A percentile compares a stretch with the other conserved stretches of the same genome.
These are phyloP conservation scores for Chrysoporthe cubensis DNA, from an alignment of 2,329 filamentous ascomycete species.

Conservation along the genomic window DNA sequence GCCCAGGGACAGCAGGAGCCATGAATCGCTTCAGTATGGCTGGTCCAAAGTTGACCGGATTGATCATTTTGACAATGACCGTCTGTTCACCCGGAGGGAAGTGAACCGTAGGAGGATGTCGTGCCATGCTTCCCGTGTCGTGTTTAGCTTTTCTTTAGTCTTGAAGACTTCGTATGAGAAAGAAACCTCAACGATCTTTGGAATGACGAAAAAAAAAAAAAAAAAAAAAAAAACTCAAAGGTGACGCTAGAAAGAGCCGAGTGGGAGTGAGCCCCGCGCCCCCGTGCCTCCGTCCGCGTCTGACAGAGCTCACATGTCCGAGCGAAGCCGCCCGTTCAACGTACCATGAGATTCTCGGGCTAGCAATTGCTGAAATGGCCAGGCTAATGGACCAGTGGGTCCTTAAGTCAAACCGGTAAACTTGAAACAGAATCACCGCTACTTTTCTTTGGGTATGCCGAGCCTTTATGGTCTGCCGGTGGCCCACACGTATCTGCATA, in stretches of 20 bases:
- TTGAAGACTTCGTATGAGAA: too few species aligned
- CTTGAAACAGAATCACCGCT: background rate
- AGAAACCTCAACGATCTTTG: too few species aligned
- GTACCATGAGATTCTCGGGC: background rate
- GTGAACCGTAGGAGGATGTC: background rate
- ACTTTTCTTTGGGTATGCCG: too few species aligned
- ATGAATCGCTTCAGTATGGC: slow-evolving; percentile 44
- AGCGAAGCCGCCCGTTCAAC: too few species aligned
- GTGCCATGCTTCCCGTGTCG: background rate
- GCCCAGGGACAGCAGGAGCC: slow-evolving; percentile 41
- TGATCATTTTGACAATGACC: slow-evolving; percentile 41
- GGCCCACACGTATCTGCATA: background rate
- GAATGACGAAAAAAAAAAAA: too few species aligned
- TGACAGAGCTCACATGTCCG: too few species aligned
- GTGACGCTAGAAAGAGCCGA: too few species aligned
- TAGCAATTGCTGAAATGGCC: background rate
- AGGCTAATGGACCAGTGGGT: background rate
- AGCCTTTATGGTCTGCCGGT: background rate
- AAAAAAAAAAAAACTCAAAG: background rate
- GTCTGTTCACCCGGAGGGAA: slow-evolving; percentile 31
- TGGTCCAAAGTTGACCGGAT: slow-evolving; percentile 45
- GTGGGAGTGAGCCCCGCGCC: too few species aligned
- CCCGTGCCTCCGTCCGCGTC: too few species aligned
- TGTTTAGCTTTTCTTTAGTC: background rate
- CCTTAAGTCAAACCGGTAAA: background rate